Percentiles rank a stretch among this genome's conserved stretches.
Conservation (phyloP, 805 yeast species). For the Pichia nanzhaoensis region DNA sequence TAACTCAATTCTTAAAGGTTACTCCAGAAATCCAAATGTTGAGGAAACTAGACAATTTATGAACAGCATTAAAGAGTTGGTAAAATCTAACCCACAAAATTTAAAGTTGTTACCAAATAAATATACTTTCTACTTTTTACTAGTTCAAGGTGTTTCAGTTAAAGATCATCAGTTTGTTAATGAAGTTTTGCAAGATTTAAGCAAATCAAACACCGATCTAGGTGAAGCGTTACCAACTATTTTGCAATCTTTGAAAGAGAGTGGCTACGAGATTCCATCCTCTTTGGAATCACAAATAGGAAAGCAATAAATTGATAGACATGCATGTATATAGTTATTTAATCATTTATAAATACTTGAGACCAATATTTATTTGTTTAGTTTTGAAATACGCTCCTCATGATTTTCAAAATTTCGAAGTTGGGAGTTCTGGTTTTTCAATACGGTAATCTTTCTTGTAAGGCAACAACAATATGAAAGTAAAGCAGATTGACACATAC, state of each 20-base stretch:
- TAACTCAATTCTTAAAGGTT: conserved; percentile 45
- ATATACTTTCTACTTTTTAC: conserved; percentile 43
- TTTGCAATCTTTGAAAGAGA: conserved; percentile 19
- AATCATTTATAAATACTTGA: neutral
- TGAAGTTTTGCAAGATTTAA: conserved; percentile 35
- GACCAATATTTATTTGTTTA: neutral
- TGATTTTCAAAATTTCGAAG: neutral
- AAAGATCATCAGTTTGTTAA: conserved; percentile 31
- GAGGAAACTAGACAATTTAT: conserved; percentile 37
- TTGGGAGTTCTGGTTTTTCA: neutral
- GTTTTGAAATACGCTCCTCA: too few species aligned
- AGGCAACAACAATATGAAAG: conserved; percentile 14
- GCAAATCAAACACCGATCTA: conserved; percentile 25
- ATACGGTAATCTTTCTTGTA: too few species aligned
- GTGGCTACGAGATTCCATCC: conserved; percentile 20
- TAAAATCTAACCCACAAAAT: conserved; percentile 13
- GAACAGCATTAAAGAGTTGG: conserved; percentile 25
- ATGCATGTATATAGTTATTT: neutral
- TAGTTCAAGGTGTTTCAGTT: conserved; percentile 32
- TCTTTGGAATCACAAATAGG: conserved; percentile 1
- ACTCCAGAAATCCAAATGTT: conserved; percentile 30
- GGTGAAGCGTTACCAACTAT: conserved; percentile 37
- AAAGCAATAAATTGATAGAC: neutral
- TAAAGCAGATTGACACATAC: conserved; percentile 26
- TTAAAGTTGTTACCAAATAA: conserved; percentile 35